Percentiles rank a stretch among this genome's conserved stretches.
phyloP scores from a whole-genome alignment of 805 yeast species.

The Wickerhamiella domercqiae region DNA sequence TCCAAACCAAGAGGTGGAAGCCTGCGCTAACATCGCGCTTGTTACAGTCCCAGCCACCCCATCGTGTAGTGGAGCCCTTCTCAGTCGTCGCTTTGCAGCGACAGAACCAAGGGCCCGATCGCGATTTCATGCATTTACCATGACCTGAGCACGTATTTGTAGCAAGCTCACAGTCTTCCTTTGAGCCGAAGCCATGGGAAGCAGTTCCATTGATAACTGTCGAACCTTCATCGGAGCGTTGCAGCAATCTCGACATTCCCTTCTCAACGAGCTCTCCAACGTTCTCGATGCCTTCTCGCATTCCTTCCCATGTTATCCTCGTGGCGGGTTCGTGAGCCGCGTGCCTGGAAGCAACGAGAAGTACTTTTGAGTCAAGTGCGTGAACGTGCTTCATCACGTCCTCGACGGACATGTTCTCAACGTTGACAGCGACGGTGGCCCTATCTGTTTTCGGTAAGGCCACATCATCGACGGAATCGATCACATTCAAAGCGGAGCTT shows the following conservation, averaged over 20 bases:
- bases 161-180: constrained; percentile 21
- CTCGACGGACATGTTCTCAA: not conserved
- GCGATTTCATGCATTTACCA: constrained; percentile 24
- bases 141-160: constrained; percentile 26
- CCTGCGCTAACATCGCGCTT: constrained; percentile 53
- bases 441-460: constrained; percentile 1
- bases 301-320: no score
- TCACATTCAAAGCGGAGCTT: no score
- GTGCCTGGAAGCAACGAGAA: constrained; percentile 16
- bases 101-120: constrained; percentile 22
- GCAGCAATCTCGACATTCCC: not conserved
- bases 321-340: no score
- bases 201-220: not conserved
- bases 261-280: constrained; percentile 6
- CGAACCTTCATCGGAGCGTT: not conserved
- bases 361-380: constrained; percentile 6
- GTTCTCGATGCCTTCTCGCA: no score
- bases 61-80: constrained; percentile 18
- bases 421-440: constrained; percentile 1
- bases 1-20: constrained; percentile 58
- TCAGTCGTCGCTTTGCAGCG: constrained; percentile 16
- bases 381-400: constrained; percentile 2
- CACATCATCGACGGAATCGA: not conserved
- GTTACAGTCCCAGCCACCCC: constrained; percentile 39
- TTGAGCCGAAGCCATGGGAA: constrained; percentile 12